phyloP scores from a whole-genome alignment of 2,329 filamentous ascomycete genomes.

The Beauveria pseudobassiana region DNA sequence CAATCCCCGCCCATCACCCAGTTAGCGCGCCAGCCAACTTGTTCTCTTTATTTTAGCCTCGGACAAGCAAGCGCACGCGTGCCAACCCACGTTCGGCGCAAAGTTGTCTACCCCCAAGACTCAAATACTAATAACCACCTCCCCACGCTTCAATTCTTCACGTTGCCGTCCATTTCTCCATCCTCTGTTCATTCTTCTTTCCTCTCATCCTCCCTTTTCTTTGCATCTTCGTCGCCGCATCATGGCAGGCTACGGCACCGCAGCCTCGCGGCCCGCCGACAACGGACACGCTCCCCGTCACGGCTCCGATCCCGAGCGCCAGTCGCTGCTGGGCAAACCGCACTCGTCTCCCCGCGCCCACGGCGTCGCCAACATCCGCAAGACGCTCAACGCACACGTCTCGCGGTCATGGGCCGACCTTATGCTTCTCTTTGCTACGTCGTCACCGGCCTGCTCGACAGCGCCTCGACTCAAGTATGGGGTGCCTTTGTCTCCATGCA shows the following conservation, averaged over 20 bases:
- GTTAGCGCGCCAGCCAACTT: too few species aligned
- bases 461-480: slow-evolving; percentile 68
- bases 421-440: slow-evolving; percentile 64
- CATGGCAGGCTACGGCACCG: slow-evolving; percentile 16
- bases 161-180: background rate
- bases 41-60: background rate
- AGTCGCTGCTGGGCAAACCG: slow-evolving; percentile 26
- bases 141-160: background rate
- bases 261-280: slow-evolving; percentile 1
- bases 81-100: too few species aligned
- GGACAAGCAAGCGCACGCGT: background rate
- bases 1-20: too few species aligned
- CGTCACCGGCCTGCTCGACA: slow-evolving; percentile 71
- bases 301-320: slow-evolving; percentile 21
- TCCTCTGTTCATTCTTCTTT: too few species aligned
- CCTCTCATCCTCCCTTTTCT: too few species aligned
- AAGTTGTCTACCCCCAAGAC: background rate
- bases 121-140: background rate
- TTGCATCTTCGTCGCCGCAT: background rate
- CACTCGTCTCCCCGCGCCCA: background rate
- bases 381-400: slow-evolving; percentile 38
- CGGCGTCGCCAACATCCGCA: slow-evolving; percentile 21
- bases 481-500: slow-evolving; percentile 80
- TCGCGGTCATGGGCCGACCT: slow-evolving; percentile 58
- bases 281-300: slow-evolving; percentile 11